phyloP scores from a whole-genome alignment of 1,284 basidiomycete species.

The Naganishia albida region DNA sequence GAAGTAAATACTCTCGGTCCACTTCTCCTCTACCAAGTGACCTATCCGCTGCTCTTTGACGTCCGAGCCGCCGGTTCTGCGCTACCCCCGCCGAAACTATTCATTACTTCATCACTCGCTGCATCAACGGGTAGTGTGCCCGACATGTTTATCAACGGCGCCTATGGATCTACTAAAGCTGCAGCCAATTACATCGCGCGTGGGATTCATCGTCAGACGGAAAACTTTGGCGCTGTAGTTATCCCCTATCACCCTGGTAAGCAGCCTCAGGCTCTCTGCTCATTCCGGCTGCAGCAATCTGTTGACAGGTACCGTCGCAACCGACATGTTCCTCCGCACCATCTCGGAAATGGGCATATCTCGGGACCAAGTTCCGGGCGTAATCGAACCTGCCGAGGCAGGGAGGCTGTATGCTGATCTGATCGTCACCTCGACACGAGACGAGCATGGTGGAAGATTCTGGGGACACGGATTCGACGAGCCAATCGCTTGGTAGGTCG shows the following conservation, averaged over 20 bases:
- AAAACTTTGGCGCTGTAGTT: conserved; percentile 24
- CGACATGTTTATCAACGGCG: background rate
- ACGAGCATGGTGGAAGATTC: conserved; percentile 28
- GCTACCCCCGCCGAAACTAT: conserved; percentile 32
- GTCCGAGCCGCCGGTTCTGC: background rate
- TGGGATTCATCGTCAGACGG: conserved; percentile 33
- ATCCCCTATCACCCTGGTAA: conserved; percentile 30
- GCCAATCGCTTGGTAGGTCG: conserved; percentile 14
- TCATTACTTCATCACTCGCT: conserved; percentile 34
- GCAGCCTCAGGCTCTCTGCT: background rate
- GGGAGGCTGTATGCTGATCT: background rate
- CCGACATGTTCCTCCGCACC: conserved; percentile 16
- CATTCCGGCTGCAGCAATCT: background rate
- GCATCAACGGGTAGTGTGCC: conserved; percentile 15
- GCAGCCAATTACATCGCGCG: conserved; percentile 35
- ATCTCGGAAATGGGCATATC: background rate
- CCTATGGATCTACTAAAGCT: conserved; percentile 37
- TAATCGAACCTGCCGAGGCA: background rate
- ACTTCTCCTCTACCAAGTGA: conserved; percentile 36
- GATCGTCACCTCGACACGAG: conserved; percentile 4
- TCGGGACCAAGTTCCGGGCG: background rate
- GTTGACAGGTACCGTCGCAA: conserved; percentile 11
- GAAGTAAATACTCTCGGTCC: conserved; percentile 37
- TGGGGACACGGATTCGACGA: conserved; percentile 4
- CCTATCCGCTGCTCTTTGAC: conserved; percentile 27